Evolutionary conservation across 306 rosid genomes (phyloP), one percentile per base, ranked within the genome.

Genomic region (Quercus variabilis): DNA sequence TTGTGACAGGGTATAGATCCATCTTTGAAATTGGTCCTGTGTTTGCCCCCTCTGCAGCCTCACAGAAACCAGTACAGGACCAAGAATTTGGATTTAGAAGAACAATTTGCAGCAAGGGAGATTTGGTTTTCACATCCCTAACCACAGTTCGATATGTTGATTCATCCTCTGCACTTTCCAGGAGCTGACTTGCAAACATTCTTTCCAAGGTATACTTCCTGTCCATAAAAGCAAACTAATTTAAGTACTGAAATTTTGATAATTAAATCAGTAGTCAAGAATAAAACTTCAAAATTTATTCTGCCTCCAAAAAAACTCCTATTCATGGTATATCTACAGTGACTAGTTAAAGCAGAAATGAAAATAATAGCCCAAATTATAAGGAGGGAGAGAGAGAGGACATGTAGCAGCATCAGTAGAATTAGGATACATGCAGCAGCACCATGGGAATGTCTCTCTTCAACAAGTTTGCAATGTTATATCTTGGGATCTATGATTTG

Each of bases 91-190:
- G 87, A 80, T 94, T 94, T 14, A 90, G 77, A 25, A 94, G 93
- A 71, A 88, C 85, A 80, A 95, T 77, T 86, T 90, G 97, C 87
- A 91, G 83, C 77, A 79, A 74, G 55, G 93, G 90, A 77, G 86
- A 74, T 81, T 75, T 84, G 77, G 91, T 87, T 83, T 85, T 82
- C 81, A 95, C 81, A 79, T 95, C 98, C 79, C 88, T 89, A 69
- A 91, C 81, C 77, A 89, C 85, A n/a, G 92, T 93, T 80, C 99
- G 90, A 83, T 86, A 95, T n/a, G 92, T 85, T 62, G 93, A 85
- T 87, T 93, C 97, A 56, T 91, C 96, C 58, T 81, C 86, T 69
- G 97, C 94, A 84, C 86, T 85, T 83, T 91, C 93, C 55, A 88
- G 65, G 82, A 93, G 87, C 92, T 86, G 95, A 86, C 76, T 84